These are phyloP conservation scores for Vitellaria paradoxa DNA, from an alignment of 179 eudicot genomes.

Conservation along the genomic window DNA sequence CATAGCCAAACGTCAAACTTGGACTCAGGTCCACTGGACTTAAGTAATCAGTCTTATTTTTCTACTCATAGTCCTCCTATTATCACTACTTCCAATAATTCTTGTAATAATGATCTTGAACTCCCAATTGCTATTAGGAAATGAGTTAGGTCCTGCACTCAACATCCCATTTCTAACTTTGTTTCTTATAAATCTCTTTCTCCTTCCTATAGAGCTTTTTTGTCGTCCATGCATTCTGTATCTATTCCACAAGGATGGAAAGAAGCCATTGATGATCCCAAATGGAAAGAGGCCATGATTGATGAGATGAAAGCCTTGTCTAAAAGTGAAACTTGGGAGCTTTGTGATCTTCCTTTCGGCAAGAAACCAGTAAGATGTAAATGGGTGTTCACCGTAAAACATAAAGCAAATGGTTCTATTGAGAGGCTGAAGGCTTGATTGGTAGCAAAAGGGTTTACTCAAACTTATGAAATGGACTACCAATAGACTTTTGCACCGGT, in stretches of 20 bases:
- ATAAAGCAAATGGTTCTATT: neutral
- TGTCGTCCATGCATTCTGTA: neutral
- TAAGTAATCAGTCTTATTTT: no score
- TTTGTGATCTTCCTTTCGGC: neutral
- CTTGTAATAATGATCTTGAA: no score
- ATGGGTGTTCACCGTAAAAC: neutral
- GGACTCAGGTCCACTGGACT: no score
- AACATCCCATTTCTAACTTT: no score
- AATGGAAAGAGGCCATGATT: neutral
- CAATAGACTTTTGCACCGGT: neutral
- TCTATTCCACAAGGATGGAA: neutral
- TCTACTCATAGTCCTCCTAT: no score
- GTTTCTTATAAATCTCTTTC: neutral
- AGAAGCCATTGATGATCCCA: neutral
- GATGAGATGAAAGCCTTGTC: neutral
- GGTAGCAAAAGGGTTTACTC: neutral
- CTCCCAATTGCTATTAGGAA: no score
- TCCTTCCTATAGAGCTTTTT: neutral
- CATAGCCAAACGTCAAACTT: no score
- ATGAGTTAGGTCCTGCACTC: no score
- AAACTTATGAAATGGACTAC: neutral
- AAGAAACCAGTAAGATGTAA: neutral
- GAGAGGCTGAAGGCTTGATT: neutral
- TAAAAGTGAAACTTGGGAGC: neutral
- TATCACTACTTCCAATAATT: no score